Conservation (phyloP, 169 alveolate genomes). For the Babesia caballi region DNA sequence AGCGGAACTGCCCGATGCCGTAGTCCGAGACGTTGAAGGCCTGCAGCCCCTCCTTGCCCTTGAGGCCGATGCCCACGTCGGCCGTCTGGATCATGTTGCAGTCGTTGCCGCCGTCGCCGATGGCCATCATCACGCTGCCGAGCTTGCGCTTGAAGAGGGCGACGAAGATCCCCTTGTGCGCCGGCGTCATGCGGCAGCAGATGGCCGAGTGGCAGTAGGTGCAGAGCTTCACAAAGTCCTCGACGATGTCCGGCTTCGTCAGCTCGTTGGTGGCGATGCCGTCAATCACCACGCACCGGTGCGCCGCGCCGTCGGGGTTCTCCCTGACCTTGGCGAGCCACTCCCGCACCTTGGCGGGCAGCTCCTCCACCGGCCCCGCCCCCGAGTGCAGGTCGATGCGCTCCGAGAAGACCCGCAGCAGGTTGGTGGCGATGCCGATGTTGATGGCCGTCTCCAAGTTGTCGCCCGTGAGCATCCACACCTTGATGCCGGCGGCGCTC, state of each 20-base stretch:
- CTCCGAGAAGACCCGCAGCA: slow-evolving; percentile 66
- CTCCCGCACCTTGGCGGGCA: neutral
- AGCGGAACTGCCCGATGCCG: slow-evolving; percentile 86
- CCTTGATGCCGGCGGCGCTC: slow-evolving; percentile 92
- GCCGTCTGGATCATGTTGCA: slow-evolving; percentile 98
- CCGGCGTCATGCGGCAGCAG: slow-evolving; percentile 64
- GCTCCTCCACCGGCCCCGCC: neutral
- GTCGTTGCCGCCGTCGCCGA: slow-evolving; percentile 99
- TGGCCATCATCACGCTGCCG: slow-evolving; percentile 68
- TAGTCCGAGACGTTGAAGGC: slow-evolving; percentile 91
- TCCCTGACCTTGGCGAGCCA: slow-evolving; percentile 1
- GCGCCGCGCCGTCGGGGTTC: slow-evolving; percentile 2
- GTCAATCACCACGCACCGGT: slow-evolving; percentile 52
- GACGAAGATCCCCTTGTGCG: slow-evolving; percentile 54
- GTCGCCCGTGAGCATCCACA: slow-evolving; percentile 99
- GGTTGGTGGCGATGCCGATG: slow-evolving; percentile 83
- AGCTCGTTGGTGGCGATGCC: slow-evolving; percentile 19
- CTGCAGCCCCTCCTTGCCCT: slow-evolving; percentile 96
- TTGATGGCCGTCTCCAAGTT: slow-evolving; percentile 96
- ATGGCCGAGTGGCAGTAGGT: slow-evolving; percentile 41
- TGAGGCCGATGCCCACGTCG: slow-evolving; percentile 96
- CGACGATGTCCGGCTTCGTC: neutral
- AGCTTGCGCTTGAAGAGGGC: slow-evolving; percentile 15
- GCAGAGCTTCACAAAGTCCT: slow-evolving; percentile 29
- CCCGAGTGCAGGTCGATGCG: slow-evolving; percentile 47